Percentiles rank a stretch among this genome's conserved stretches.
Evolutionary conservation across 2,329 filamentous ascomycete genomes (phyloP).

Genomic region (Pseudocercospora fijiensis): DNA sequence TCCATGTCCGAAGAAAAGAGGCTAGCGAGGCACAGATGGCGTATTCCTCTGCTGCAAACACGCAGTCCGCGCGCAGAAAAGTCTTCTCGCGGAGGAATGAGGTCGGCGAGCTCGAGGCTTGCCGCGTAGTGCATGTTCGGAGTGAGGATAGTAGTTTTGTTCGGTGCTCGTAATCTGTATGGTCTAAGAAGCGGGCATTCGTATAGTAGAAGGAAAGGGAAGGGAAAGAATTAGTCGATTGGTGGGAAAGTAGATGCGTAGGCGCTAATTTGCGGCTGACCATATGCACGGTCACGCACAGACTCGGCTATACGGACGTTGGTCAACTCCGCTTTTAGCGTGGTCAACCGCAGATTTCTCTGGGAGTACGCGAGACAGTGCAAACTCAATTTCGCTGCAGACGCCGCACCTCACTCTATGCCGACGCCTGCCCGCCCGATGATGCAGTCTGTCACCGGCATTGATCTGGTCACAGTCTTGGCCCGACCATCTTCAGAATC

Average conservation of each 20-base stretch:
- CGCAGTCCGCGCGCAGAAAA: slow-evolving; percentile 2
- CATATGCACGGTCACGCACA: no score
- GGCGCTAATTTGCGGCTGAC: no score
- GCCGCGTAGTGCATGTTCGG: neutral
- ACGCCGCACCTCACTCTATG: slow-evolving; percentile 12
- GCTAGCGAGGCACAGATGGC: slow-evolving; percentile 3
- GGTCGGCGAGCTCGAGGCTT: slow-evolving; percentile 9
- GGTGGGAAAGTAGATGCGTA: no score
- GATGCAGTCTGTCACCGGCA: neutral
- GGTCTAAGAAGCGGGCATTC: no score
- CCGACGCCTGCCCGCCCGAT: slow-evolving; percentile 3
- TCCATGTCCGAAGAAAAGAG: neutral
- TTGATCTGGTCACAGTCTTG: neutral
- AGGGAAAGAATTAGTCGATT: no score
- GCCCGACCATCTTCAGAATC: neutral
- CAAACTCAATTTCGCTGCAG: neutral
- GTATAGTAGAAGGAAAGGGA: no score
- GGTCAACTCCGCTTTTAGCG: no score
- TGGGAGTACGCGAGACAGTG: neutral
- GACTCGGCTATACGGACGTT: no score
- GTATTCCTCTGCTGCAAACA: slow-evolving; percentile 7
- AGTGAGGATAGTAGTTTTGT: no score
- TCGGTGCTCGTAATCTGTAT: no score
- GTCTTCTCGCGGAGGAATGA: slow-evolving; percentile 6
- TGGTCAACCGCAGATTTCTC: no score